Evolutionary conservation across 331 rosid species (phyloP), one percentile per base, ranked within the genome.

Genomic region (Malus hybrid): DNA sequence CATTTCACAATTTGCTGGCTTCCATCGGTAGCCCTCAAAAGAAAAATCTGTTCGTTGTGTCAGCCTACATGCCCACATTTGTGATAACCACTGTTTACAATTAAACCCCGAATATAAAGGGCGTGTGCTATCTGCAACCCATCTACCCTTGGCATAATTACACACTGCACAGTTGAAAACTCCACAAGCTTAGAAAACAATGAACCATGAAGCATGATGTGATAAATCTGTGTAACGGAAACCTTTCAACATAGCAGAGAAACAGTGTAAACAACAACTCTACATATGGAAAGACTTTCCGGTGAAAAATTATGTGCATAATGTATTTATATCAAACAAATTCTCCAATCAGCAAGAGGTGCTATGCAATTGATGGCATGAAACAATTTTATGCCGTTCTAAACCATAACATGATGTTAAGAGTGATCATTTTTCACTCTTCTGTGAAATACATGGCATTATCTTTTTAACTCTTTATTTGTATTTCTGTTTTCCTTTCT

Each of bases 51-150:
- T 85, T 67, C 97, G 84, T 74, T 84, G 81, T 57, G 97, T 92
- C 84, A 85, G 81, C 83, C 97, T 94, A 81, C 97, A 94, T 5
- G 99, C 85, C 99, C 99, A 94, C 99, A 94, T 92, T 70, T 80
- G 19, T 62, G 99, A 94, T 72, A 94, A 84, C 99, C 99, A 94
- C 77, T 83, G 82, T 84, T 94, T 90, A 79, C 97, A 92, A 72
- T 80, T 71, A 67, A 85, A 83, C 65, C 99, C 97, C 59, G 93
- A 94, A 92, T 94, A 94, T 69, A 88, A 82, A 7, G 97, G 97
- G 34, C 92, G 79, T 70, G 70, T 74, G 63, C 79, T 84, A 77
- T 90, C 96, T 69, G 88, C 87, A 75, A 90, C 86, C 97, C 99
- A 94, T 79, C 85, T 87, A 79, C 99, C 99, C 79, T 86, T 87